Evolutionary conservation across 768 basidiomycete genomes (phyloP).

Genomic region (Sarcomyxa edulis): DNA sequence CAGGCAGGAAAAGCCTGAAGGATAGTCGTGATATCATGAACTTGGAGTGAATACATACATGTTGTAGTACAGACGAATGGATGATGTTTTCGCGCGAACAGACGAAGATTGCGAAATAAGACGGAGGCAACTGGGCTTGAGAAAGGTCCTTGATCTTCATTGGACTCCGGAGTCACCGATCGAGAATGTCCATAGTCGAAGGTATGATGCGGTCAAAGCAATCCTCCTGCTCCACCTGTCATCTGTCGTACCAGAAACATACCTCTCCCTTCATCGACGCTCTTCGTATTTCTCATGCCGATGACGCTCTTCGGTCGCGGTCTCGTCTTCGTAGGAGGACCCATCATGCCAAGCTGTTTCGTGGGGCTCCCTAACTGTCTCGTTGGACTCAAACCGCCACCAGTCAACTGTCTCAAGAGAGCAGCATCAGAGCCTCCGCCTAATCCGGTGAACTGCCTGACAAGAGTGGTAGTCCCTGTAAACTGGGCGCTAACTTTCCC

Average conservation of each 20-base stretch:
- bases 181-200: too few relatives aligned
- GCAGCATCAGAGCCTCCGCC: conserved; percentile 33
- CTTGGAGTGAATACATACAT: too few relatives aligned
- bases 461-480: conserved; percentile 69
- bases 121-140: too few relatives aligned
- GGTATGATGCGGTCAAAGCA: too few relatives aligned
- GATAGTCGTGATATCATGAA: too few relatives aligned
- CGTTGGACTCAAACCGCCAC: conserved; percentile 61
- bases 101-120: too few relatives aligned
- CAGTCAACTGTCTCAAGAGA: conserved; percentile 56
- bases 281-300: conserved; percentile 58
- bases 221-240: too few relatives aligned
- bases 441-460: conserved; percentile 69
- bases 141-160: too few relatives aligned
- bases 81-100: too few relatives aligned
- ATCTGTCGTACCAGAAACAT: conserved; percentile 77
- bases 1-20: too few relatives aligned
- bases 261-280: conserved; percentile 64
- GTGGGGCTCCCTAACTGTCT: conserved; percentile 68
- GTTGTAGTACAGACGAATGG: too few relatives aligned
- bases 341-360: conserved; percentile 50
- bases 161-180: too few relatives aligned
- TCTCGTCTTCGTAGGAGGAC: conserved; percentile 29
- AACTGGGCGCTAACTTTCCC: conserved; percentile 45
- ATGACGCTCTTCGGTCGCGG: conserved; percentile 77